Base-by-base conservation (phyloP, 371 early-diverging fungal species). In the Modicella reniformis region DNA sequence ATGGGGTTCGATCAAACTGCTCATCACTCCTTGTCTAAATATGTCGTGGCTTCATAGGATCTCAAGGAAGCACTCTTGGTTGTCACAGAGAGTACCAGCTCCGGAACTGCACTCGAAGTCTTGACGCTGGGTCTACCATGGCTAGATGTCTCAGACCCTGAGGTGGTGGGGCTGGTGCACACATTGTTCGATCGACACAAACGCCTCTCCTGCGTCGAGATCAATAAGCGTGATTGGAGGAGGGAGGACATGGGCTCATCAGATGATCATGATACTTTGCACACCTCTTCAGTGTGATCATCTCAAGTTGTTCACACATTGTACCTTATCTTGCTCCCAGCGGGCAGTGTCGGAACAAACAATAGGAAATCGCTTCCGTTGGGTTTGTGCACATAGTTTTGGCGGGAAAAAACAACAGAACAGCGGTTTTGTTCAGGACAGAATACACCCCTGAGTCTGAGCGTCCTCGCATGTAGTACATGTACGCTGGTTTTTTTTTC, bases 171-270 rank as follows among this genome's bases (percentile, higher is more conserved):
- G 17, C 44, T 73, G 30, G 55, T 23, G 9, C 21, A 19, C 2
- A 32, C 13, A 25, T 8, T 63, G 25, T 67, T 67, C 54, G 37
- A 28, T 40, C 19, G 53, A 4, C 56, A 63, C 40, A 26, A 9
- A 37, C 10, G 41, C 0, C 52, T 73, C 17, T 0, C 8, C 2
- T 6, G 25, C 17, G n/a, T 73, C 15, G 48, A 67, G 54, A 62
- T 73, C 52, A 73, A 73, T 40, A 62, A 49, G 37, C 59, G 59
- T 6, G 26, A 21, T 1, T 67, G 67, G 73, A 32, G 17, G 29
- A 70, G 59, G 37, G 57, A 62, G 13, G 40, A 48, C 8, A n/a
- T 21, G 19, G 32, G 1, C 3, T 25, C 9, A 51, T 26, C 21
- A 21, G 4, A 21, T 48, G 48, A 12, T 19, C 48, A 48, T 19